phyloP scores from a whole-genome alignment of 352 stramenopile species.

The Globisporangium parvum region DNA sequence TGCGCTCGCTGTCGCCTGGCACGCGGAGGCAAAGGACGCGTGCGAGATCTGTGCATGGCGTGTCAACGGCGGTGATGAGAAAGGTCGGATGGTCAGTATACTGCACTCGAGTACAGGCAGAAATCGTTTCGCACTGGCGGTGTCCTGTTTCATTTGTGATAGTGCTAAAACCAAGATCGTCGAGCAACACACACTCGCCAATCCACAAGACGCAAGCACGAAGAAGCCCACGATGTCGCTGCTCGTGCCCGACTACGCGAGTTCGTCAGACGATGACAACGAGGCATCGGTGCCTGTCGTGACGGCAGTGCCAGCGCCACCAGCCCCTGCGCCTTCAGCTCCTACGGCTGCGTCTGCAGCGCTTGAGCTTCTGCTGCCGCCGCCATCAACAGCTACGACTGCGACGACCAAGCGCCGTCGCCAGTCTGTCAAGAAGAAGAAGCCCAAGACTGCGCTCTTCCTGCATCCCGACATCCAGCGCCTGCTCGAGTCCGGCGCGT shows the following conservation, averaged over 20 bases:
- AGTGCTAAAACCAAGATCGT: background rate
- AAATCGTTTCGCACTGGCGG: background rate
- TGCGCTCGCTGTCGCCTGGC: no score
- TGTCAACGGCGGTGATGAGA: background rate
- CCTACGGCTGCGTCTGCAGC: background rate
- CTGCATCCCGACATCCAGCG: slow-evolving; percentile 52
- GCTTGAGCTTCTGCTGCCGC: background rate
- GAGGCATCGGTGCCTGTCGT: background rate
- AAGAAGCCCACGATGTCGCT: slow-evolving; percentile 30
- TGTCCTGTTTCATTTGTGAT: background rate
- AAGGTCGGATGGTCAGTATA: background rate
- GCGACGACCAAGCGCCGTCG: slow-evolving; percentile 24
- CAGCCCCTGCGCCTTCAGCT: background rate
- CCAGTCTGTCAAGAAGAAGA: slow-evolving; percentile 24
- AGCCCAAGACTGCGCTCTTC: slow-evolving; percentile 42
- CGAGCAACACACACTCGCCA: no score
- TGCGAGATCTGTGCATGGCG: background rate
- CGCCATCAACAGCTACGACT: slow-evolving; percentile 7
- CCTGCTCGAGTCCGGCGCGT: slow-evolving; percentile 36
- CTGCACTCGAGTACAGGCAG: background rate
- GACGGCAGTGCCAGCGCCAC: background rate
- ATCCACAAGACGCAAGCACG: background rate
- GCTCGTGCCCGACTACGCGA: slow-evolving; percentile 49
- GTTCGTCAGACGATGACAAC: slow-evolving; percentile 44
- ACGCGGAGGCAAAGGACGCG: no score